phyloP scores from a whole-genome alignment of 2,329 filamentous ascomycete genomes.

The Epichloe sibirici region DNA sequence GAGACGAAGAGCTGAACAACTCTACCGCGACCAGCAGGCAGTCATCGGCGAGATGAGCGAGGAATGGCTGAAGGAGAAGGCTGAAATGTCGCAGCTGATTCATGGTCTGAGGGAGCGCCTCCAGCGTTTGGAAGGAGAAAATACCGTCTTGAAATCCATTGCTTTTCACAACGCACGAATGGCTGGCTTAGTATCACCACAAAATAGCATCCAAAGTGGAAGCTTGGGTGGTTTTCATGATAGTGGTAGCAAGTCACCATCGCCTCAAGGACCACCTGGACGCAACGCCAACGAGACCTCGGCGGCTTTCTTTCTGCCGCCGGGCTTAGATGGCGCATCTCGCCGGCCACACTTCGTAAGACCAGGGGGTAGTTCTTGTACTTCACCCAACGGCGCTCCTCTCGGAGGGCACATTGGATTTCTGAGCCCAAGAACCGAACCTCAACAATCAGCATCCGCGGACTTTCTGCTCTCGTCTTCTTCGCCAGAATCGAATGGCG shows the following conservation, averaged over 20 bases:
- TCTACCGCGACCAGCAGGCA: constrained; percentile 41
- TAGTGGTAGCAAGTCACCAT: constrained; percentile 3
- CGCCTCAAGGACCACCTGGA: constrained; percentile 10
- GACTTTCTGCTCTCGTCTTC: constrained; percentile 23
- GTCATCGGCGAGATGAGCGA: constrained; percentile 40
- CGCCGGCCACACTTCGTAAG: constrained; percentile 21
- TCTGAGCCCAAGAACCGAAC: constrained; percentile 33
- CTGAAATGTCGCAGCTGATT: constrained; percentile 28
- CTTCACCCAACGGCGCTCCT: constrained; percentile 23
- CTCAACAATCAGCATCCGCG: constrained; percentile 20
- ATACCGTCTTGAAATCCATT: constrained; percentile 20
- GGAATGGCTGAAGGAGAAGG: constrained; percentile 34
- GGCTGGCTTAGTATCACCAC: constrained; percentile 19
- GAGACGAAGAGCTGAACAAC: constrained; percentile 39
- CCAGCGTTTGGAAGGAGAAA: constrained; percentile 24
- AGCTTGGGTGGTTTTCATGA: constrained; percentile 14
- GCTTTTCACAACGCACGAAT: constrained; percentile 17
- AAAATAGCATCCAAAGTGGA: constrained; percentile 15
- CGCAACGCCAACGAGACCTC: constrained; percentile 11
- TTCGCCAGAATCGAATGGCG: constrained; percentile 19
- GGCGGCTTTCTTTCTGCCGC: constrained; percentile 18
- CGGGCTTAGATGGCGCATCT: constrained; percentile 22
- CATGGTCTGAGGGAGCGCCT: constrained; percentile 28
- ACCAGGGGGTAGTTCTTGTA: constrained; percentile 17
- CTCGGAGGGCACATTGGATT: constrained; percentile 26